phyloP scores from a whole-genome alignment of 176 grass and related monocot species.

The Raddia guianensis region DNA sequence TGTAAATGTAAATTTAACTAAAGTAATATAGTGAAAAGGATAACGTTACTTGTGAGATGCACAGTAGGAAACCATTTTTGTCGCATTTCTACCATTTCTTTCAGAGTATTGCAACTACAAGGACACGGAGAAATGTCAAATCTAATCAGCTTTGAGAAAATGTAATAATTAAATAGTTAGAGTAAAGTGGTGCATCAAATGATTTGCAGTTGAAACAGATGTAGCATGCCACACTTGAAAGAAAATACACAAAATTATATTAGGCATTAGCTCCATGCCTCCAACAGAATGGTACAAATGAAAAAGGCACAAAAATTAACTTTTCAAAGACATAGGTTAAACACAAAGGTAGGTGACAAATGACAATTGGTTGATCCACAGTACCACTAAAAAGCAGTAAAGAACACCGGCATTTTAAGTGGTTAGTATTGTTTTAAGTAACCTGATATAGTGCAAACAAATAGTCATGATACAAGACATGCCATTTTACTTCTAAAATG shows the following conservation, averaged over 20 bases:
- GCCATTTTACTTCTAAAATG: no score
- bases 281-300: constrained; percentile 1
- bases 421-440: no score
- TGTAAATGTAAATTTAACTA: constrained; percentile 12
- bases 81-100: constrained; percentile 61
- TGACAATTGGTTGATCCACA: neutral
- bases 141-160: constrained; percentile 27
- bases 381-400: constrained; percentile 5
- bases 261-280: neutral
- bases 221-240: constrained; percentile 9
- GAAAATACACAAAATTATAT: neutral
- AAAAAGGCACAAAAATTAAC: neutral
- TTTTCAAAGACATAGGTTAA: constrained; percentile 11
- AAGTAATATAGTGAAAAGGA: constrained; percentile 9
- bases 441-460: no score
- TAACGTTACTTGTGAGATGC: constrained; percentile 70
- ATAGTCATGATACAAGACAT: no score
- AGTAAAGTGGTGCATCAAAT: constrained; percentile 19
- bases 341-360: neutral
- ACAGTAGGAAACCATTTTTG: constrained; percentile 87
- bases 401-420: constrained; percentile 1
- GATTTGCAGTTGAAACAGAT: neutral
- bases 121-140: constrained; percentile 16
- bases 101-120: constrained; percentile 79
- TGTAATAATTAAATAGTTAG: neutral